These are phyloP conservation scores for Phoma sp. DNA, from an alignment of 2,329 filamentous ascomycete genomes.

Conservation along the genomic window DNA sequence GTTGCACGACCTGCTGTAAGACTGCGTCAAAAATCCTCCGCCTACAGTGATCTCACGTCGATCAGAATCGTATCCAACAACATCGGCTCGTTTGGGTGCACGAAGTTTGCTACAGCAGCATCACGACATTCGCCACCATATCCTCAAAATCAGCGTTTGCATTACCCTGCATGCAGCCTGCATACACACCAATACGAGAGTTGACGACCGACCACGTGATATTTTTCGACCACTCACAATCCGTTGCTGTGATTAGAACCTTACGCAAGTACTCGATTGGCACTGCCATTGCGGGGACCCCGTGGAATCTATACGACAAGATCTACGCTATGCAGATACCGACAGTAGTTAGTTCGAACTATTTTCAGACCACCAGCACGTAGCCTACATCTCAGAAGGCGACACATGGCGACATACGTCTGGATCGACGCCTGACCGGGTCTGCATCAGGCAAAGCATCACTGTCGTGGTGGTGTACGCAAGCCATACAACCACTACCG, in stretches of 20 bases:
- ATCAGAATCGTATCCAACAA: background rate
- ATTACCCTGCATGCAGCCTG: constrained; percentile 5
- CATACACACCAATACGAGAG: constrained; percentile 10
- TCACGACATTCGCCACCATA: constrained; percentile 12
- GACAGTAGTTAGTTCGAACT: constrained; percentile 1
- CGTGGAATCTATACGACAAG: background rate
- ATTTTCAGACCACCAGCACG: constrained; percentile 11
- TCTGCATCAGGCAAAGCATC: background rate
- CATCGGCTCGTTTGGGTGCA: background rate
- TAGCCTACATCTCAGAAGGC: constrained; percentile 4
- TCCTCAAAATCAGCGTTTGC: background rate
- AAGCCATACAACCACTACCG: constrained; percentile 12
- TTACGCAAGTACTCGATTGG: constrained; percentile 1
- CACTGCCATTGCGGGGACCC: constrained; percentile 8
- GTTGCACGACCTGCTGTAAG: background rate
- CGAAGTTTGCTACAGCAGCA: background rate
- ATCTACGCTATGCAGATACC: constrained; percentile 1
- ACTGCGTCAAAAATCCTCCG: background rate
- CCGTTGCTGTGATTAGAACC: background rate
- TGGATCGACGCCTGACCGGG: background rate
- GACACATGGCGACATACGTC: constrained; percentile 12
- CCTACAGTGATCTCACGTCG: background rate
- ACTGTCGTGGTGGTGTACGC: background rate
- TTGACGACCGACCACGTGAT: constrained; percentile 9
- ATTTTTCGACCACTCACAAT: constrained; percentile 6